These are phyloP conservation scores for Crinitomyces ghanaensis DNA, from an alignment of 805 yeast genomes.

Conservation along the genomic window DNA sequence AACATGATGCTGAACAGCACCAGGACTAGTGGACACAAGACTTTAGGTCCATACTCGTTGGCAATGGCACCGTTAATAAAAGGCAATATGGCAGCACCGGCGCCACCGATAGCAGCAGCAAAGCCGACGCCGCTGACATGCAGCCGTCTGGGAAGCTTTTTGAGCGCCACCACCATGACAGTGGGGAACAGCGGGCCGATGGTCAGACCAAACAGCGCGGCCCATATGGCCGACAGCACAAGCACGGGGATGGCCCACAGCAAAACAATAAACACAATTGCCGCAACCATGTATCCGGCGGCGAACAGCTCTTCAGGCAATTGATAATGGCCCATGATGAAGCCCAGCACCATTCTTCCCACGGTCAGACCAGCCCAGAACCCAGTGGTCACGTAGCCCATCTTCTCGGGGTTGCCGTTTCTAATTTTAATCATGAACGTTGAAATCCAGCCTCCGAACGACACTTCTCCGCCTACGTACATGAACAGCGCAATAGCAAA, in stretches of 20 bases:
- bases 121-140: constrained; percentile 64
- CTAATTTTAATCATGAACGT: constrained; percentile 49
- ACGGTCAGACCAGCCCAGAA: constrained; percentile 62
- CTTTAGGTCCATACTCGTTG: constrained; percentile 19
- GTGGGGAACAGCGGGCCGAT: constrained; percentile 70
- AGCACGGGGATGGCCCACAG: constrained; percentile 40
- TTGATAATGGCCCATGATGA: constrained; percentile 24
- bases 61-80: constrained; percentile 45
- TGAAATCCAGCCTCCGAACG: constrained; percentile 61
- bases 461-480: constrained; percentile 60
- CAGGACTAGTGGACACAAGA: constrained; percentile 19
- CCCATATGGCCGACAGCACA: constrained; percentile 35
- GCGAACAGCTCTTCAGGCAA: constrained; percentile 11
- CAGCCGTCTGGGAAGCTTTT: constrained; percentile 45
- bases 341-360: constrained; percentile 43
- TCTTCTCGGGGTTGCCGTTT: constrained; percentile 33
- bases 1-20: constrained; percentile 16
- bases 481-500: constrained; percentile 44
- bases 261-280: constrained; percentile 31
- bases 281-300: constrained; percentile 22
- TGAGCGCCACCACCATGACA: constrained; percentile 51
- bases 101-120: constrained; percentile 69
- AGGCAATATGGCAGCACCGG: constrained; percentile 72
- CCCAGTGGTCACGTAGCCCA: constrained; percentile 57
- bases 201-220: constrained; percentile 42